Evolutionary conservation across 805 yeast genomes (phyloP).

Genomic region (Pichia sporocuriosa): DNA sequence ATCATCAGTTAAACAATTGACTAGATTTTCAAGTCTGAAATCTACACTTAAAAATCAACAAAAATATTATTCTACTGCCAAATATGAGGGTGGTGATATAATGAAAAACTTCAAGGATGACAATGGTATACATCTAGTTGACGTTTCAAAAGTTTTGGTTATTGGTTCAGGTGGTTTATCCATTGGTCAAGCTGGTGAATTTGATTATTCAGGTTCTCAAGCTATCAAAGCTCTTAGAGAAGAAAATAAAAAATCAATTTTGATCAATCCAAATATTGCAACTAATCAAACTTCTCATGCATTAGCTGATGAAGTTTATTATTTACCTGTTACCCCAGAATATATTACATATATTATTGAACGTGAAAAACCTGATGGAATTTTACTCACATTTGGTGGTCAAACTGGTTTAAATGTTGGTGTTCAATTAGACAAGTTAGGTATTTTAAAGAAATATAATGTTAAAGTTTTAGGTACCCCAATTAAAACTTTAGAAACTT

Average conservation of each 20-base stretch:
- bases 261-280: conserved; percentile 94
- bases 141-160: conserved; percentile 79
- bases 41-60: conserved; percentile 1
- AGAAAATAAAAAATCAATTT: conserved; percentile 76
- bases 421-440: conserved; percentile 90
- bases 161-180: conserved; percentile 97
- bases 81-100: conserved; percentile 60
- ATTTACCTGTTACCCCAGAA: conserved; percentile 94
- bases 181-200: conserved; percentile 98
- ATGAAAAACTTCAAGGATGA: conserved; percentile 52
- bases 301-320: conserved; percentile 91
- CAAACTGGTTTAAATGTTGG: conserved; percentile 97
- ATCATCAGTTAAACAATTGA: conserved; percentile 5
- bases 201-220: conserved; percentile 95
- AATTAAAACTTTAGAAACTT: conserved; percentile 87
- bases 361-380: conserved; percentile 95
- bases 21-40: conserved; percentile 9
- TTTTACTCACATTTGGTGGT: conserved; percentile 94
- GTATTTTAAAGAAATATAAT: conserved; percentile 81
- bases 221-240: conserved; percentile 94
- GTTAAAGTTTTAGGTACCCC: conserved; percentile 98
- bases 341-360: conserved; percentile 92
- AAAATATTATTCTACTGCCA: conserved; percentile 16
- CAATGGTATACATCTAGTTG: conserved; percentile 62
- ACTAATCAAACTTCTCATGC: conserved; percentile 95